phyloP scores from a whole-genome alignment of 768 basidiomycete genomes.

The Calvatia gigantea region DNA sequence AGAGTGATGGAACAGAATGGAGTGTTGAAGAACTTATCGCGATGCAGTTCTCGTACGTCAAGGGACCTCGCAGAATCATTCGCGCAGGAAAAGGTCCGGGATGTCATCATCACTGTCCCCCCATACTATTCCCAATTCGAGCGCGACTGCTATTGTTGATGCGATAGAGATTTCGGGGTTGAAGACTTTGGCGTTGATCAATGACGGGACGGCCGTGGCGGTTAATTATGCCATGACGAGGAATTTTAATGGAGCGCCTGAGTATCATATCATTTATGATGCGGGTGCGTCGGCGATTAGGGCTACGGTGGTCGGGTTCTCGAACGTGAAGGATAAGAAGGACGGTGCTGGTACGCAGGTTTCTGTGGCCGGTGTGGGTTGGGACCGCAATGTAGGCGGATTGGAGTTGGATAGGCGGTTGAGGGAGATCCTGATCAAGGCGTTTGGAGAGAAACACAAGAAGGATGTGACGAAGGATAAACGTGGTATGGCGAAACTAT shows the following conservation, averaged over 20 bases:
- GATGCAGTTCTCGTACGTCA: constrained; percentile 91
- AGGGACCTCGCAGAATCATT: constrained; percentile 78
- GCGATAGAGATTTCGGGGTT: constrained; percentile 91
- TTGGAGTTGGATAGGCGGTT: constrained; percentile 82
- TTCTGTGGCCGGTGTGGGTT: constrained; percentile 77
- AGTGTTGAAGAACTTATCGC: constrained; percentile 86
- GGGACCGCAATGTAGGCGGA: constrained; percentile 72
- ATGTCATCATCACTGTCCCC: constrained; percentile 88
- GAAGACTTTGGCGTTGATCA: constrained; percentile 76
- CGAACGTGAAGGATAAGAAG: constrained; percentile 48
- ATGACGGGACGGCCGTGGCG: constrained; percentile 94
- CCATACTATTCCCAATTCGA: constrained; percentile 89
- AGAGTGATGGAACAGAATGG: constrained; percentile 69
- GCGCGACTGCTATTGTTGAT: constrained; percentile 86
- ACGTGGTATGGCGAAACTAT: constrained; percentile 87
- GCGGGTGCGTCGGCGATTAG: constrained; percentile 83
- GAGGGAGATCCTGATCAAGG: constrained; percentile 72
- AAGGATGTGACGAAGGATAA: constrained; percentile 69
- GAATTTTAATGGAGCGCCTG: constrained; percentile 63
- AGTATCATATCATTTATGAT: constrained; percentile 92
- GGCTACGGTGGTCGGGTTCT: constrained; percentile 75
- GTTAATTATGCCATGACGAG: constrained; percentile 98
- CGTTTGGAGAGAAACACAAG: constrained; percentile 70
- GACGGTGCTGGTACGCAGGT: constrained; percentile 64
- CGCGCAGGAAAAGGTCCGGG: constrained; percentile 72